Percentiles rank a stretch among this genome's conserved stretches.
phyloP scores from a whole-genome alignment of 2,329 filamentous ascomycete species.

The Apiospora rasikravindrae region DNA sequence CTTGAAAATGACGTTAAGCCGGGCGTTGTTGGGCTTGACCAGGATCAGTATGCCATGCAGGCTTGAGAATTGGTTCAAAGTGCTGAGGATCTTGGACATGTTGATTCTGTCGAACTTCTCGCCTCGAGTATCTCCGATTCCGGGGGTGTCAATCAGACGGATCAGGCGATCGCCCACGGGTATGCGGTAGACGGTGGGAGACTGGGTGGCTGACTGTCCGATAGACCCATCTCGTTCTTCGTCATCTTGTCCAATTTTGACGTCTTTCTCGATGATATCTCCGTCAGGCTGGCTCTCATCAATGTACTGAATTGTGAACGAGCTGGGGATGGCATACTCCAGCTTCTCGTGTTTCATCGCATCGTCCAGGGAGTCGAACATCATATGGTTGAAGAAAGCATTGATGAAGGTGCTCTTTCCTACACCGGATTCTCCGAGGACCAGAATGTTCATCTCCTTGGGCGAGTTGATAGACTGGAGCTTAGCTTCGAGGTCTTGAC shows the following conservation, averaged over 20 bases:
- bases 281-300: slow-evolving; percentile 30
- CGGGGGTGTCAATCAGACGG: slow-evolving; percentile 49
- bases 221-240: slow-evolving; percentile 39
- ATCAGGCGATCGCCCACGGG: slow-evolving; percentile 35
- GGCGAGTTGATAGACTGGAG: not conserved
- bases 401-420: slow-evolving; percentile 57
- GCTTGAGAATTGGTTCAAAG: slow-evolving; percentile 40
- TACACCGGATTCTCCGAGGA: slow-evolving; percentile 54
- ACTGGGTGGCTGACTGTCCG: slow-evolving; percentile 45
- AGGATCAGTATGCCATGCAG: slow-evolving; percentile 50
- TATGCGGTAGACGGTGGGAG: slow-evolving; percentile 40
- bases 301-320: slow-evolving; percentile 43
- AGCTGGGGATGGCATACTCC: slow-evolving; percentile 45
- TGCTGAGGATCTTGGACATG: slow-evolving; percentile 45
- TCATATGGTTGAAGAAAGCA: slow-evolving; percentile 52
- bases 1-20: slow-evolving; percentile 43
- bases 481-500: not conserved
- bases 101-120: slow-evolving; percentile 43
- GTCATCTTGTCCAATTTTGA: slow-evolving; percentile 38
- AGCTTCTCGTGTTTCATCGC: slow-evolving; percentile 38
- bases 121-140: slow-evolving; percentile 48
- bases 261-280: slow-evolving; percentile 34
- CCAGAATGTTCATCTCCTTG: slow-evolving; percentile 45
- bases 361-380: slow-evolving; percentile 44
- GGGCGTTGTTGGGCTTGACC: slow-evolving; percentile 45